Conservation (phyloP, 129 eudicot species). For the Artemisia tridentata region DNA sequence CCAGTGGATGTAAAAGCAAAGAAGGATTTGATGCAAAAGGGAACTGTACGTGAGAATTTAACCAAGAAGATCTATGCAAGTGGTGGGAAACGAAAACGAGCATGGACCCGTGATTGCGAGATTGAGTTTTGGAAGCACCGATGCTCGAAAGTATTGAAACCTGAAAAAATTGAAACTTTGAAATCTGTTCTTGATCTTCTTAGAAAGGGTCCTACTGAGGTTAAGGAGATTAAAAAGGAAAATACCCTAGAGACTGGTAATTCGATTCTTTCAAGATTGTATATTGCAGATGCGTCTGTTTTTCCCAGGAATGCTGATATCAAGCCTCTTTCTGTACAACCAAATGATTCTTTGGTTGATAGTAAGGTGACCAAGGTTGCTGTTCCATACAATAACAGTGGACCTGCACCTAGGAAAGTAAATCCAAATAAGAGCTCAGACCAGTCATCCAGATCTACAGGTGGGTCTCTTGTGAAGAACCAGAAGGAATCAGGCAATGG, state of each 20-base stretch:
- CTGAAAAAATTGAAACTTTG: conserved; percentile 76
- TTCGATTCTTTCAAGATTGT: conserved; percentile 85
- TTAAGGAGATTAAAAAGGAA: conserved; percentile 32
- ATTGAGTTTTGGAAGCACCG: conserved; percentile 97
- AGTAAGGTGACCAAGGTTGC: conserved; percentile 31
- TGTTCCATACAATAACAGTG: conserved; percentile 35
- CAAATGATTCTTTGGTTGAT: conserved; percentile 25
- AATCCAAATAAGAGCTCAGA: conserved; percentile 30
- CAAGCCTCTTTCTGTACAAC: conserved; percentile 54
- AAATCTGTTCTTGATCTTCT: conserved; percentile 82
- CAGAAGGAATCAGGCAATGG: conserved; percentile 43
- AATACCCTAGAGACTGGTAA: conserved; percentile 31
- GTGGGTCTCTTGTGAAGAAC: conserved; percentile 34
- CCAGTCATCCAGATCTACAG: conserved; percentile 31
- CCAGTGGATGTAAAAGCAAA: conserved; percentile 68
- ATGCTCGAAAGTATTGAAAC: conserved; percentile 55
- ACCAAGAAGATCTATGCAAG: conserved; percentile 78
- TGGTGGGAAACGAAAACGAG: conserved; percentile 69
- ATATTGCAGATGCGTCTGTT: conserved; percentile 85
- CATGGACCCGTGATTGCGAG: conserved; percentile 91
- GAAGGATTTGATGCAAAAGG: conserved; percentile 66
- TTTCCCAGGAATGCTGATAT: conserved; percentile 78
- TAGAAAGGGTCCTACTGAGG: conserved; percentile 45
- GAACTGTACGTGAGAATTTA: conserved; percentile 78
- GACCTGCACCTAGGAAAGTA: conserved; percentile 36